Percentiles rank a stretch among this genome's conserved stretches.
phyloP scores from a whole-genome alignment of 768 basidiomycete genomes.

The Pleurotus tuoliensis region DNA sequence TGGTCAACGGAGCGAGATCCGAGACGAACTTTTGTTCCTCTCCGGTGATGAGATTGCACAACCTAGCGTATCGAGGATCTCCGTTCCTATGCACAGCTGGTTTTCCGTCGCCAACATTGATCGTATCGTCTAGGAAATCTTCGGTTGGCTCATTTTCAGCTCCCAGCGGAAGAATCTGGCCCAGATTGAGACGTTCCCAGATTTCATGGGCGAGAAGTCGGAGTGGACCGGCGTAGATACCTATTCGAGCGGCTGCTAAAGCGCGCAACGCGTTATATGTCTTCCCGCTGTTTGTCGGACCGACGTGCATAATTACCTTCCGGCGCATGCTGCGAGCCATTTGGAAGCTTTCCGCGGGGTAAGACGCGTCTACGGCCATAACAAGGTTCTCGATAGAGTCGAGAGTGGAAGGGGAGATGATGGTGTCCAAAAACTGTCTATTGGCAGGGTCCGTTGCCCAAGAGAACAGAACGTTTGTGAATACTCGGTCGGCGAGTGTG shows the following conservation, averaged over 20 bases:
- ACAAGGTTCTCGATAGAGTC: slow-evolving; percentile 32
- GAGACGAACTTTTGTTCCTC: slow-evolving; percentile 80
- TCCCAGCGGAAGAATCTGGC: slow-evolving; percentile 79
- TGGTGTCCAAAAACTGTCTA: slow-evolving; percentile 18
- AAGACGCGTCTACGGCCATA: slow-evolving; percentile 35
- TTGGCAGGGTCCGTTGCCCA: slow-evolving; percentile 44
- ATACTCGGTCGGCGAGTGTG: slow-evolving; percentile 41
- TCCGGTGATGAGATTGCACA: slow-evolving; percentile 88
- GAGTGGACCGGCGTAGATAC: slow-evolving; percentile 89
- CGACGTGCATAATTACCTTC: slow-evolving; percentile 91
- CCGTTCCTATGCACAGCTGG: slow-evolving; percentile 31
- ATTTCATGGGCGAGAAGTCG: slow-evolving; percentile 94
- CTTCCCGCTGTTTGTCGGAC: slow-evolving; percentile 97
- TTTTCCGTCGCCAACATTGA: slow-evolving; percentile 13
- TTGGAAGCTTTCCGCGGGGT: slow-evolving; percentile 45
- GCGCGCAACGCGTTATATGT: slow-evolving; percentile 91
- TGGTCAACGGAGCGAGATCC: slow-evolving; percentile 50
- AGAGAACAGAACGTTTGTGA: slow-evolving; percentile 49
- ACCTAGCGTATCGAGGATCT: slow-evolving; percentile 47
- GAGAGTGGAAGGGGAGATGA: slow-evolving; percentile 29
- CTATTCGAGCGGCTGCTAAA: slow-evolving; percentile 67
- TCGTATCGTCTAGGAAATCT: slow-evolving; percentile 19
- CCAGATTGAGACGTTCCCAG: slow-evolving; percentile 85
- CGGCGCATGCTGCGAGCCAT: slow-evolving; percentile 59
- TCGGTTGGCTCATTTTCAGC: slow-evolving; percentile 32